Conservation (phyloP, 257 asterid species). For the Ocimum tenuiflorum region DNA sequence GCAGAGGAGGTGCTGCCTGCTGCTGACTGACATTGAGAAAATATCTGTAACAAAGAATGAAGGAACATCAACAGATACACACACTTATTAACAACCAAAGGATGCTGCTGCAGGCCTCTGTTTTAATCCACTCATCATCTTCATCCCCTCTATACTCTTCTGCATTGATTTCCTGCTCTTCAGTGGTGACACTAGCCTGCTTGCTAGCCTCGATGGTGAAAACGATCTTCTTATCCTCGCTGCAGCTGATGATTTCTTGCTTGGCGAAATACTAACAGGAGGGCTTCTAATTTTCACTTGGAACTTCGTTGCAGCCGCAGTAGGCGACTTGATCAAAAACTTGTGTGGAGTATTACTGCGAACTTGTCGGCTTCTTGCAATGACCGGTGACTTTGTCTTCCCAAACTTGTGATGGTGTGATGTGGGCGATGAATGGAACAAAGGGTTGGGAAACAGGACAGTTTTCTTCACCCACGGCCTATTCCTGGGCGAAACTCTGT, state of each 20-base stretch:
- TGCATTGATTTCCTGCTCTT: slow-evolving; percentile 21
- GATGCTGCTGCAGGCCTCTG: slow-evolving; percentile 50
- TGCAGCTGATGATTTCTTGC: slow-evolving; percentile 23
- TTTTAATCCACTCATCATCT: slow-evolving; percentile 54
- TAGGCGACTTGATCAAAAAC: slow-evolving; percentile 76
- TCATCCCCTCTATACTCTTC: slow-evolving; percentile 39
- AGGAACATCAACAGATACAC: neutral
- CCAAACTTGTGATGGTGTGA: slow-evolving; percentile 37
- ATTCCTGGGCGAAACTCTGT: slow-evolving; percentile 74
- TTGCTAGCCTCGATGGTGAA: slow-evolving; percentile 29
- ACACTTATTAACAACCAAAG: neutral
- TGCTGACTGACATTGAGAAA: slow-evolving; percentile 40
- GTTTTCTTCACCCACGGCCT: slow-evolving; percentile 83
- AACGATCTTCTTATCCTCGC: slow-evolving; percentile 26
- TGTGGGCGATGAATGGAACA: slow-evolving; percentile 59
- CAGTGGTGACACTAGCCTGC: slow-evolving; percentile 25
- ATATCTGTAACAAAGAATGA: slow-evolving; percentile 27
- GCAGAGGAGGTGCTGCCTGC: neutral
- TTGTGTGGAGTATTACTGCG: slow-evolving; percentile 50
- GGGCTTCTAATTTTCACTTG: slow-evolving; percentile 45
- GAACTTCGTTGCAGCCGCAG: slow-evolving; percentile 19
- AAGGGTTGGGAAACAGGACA: slow-evolving; percentile 78
- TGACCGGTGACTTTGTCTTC: slow-evolving; percentile 57
- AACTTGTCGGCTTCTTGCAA: slow-evolving; percentile 27
- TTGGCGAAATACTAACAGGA: slow-evolving; percentile 33